Evolutionary conservation across 164 flowering plant genomes (phyloP).

Genomic region (Stephania cephalantha): DNA sequence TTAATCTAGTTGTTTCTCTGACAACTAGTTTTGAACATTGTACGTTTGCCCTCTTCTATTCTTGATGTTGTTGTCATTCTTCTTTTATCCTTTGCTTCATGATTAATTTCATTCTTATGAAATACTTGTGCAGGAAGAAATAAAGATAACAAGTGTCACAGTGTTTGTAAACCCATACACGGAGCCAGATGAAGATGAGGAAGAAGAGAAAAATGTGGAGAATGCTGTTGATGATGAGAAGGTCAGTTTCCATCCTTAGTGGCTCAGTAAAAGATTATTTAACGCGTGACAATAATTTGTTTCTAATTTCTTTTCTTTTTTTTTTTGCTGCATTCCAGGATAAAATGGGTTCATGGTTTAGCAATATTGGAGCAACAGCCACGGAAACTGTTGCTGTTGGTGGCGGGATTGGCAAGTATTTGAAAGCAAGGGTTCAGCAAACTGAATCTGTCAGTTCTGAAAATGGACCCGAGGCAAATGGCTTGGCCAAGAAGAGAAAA

Average conservation of each 20-base stretch:
- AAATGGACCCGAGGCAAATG: conserved; percentile 17
- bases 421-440: conserved; percentile 47
- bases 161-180: conserved; percentile 84
- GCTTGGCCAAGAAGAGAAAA: conserved; percentile 65
- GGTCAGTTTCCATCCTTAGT: conserved; percentile 28
- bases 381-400: conserved; percentile 37
- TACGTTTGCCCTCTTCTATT: neutral
- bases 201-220: conserved; percentile 49
- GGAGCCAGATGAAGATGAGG: conserved; percentile 88
- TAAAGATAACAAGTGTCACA: conserved; percentile 64
- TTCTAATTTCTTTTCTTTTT: neutral
- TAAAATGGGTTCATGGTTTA: conserved; percentile 86
- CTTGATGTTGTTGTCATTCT: neutral
- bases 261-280: neutral
- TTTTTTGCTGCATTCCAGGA: conserved; percentile 42
- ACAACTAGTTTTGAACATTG: neutral
- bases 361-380: conserved; percentile 70
- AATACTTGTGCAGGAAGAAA: conserved; percentile 67
- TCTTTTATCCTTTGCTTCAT: neutral
- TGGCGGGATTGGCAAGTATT: conserved; percentile 81
- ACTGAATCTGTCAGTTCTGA: conserved; percentile 28
- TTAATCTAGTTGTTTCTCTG: neutral
- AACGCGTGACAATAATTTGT: neutral
- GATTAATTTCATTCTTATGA: too few relatives aligned
- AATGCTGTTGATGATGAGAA: conserved; percentile 56